Evolutionary conservation across 768 basidiomycete genomes (phyloP), one percentile per base, ranked within the genome.

Genomic region (Coprinellus aureogranulatus): DNA sequence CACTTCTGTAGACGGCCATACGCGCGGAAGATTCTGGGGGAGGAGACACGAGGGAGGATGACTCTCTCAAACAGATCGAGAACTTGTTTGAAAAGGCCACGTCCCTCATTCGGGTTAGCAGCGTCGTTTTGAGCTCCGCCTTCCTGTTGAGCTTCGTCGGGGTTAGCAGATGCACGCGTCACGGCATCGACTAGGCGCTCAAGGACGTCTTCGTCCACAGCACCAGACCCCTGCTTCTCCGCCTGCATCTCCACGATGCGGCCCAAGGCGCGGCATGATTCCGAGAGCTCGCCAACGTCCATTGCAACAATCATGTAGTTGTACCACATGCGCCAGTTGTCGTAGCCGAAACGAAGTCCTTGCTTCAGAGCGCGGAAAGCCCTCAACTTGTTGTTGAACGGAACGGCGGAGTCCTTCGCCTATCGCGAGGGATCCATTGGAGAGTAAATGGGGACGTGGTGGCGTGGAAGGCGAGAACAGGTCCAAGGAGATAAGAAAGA

Each of bases 281-380:
- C 96, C 1, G 84, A 78, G 49, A 98, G 80, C 68, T 98, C 94
- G 6, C 95, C 96, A 20, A 98, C 90, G 62, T 98, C 94, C 71
- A 97, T 79, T 3, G 92, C 82, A 26, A 98, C 88, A 66, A 97
- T 78, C 88, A 92, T 94, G 77, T 94, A 98, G 77, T 99, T 99
- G 59, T 81, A 81, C 97, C 97, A 99, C 90, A 99, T 95, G 20
- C 93, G 84, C 95, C 96, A 98, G 67, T 94, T 95, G 26, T 92
- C 87, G 69, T 93, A 90, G 49, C 84, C 83, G 70, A 82, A 84
- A 63, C 86, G 87, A 59, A 98, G 81, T 1, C 97, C 95, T 59
- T 92, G 90, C 62, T 90, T 88, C 26, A 99, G 87, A 2, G 97
- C 96, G 18, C 88, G 88, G 79, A 92, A 97, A 1, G 97, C 97